Conservation (phyloP, 2,329 filamentous ascomycete species). For the Calonectria montana region DNA sequence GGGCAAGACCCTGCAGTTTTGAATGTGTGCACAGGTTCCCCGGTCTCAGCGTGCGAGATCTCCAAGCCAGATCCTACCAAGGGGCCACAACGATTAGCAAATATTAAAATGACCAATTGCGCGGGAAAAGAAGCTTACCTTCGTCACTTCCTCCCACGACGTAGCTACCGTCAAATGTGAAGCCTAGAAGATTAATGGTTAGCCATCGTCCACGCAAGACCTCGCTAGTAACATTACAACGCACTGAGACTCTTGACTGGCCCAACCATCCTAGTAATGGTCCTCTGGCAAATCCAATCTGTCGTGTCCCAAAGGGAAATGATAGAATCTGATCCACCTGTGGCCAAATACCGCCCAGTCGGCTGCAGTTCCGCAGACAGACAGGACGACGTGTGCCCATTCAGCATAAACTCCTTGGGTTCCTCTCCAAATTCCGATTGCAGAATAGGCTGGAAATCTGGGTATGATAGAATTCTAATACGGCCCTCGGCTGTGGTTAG, state of each 20-base stretch:
- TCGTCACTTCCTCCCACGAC: conserved; percentile 81
- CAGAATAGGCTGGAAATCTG: conserved; percentile 68
- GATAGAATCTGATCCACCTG: conserved; percentile 79
- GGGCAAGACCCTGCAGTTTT: conserved; percentile 74
- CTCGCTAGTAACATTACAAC: conserved; percentile 38
- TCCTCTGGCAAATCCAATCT: conserved; percentile 81
- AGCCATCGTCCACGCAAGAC: conserved; percentile 12
- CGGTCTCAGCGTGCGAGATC: conserved; percentile 78
- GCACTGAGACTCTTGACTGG: conserved; percentile 76
- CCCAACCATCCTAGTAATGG: conserved; percentile 75
- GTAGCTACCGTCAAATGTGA: conserved; percentile 82
- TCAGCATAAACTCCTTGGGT: conserved; percentile 68
- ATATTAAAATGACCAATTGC: not conserved
- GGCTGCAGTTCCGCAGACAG: conserved; percentile 77
- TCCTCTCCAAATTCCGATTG: conserved; percentile 59
- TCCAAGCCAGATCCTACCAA: conserved; percentile 69
- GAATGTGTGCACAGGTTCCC: conserved; percentile 77
- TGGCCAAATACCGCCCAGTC: conserved; percentile 77
- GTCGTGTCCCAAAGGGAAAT: conserved; percentile 83
- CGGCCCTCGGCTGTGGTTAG: conserved; percentile 78
- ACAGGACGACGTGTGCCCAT: conserved; percentile 80
- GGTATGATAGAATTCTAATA: conserved; percentile 77
- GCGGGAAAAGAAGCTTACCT: conserved; percentile 54
- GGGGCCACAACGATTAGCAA: not conserved
- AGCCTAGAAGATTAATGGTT: conserved; percentile 61